Evolutionary conservation across 169 alveolate species (phyloP).

Genomic region (Cryptosporidium viatorum): DNA sequence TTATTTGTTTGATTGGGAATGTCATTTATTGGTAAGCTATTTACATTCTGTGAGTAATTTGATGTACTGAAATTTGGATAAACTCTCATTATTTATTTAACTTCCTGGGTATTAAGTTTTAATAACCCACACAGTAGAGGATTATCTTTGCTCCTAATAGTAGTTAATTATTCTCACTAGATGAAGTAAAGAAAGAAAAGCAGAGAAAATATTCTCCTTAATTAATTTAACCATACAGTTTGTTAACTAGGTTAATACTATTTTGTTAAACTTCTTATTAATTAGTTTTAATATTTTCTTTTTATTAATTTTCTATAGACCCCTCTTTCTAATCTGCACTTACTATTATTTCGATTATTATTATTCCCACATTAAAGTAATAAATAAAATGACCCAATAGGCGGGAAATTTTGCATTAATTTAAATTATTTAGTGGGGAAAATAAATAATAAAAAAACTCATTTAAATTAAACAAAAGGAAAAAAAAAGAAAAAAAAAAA

Average conservation of each 20-base stretch:
- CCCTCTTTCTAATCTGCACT: conserved; percentile 2
- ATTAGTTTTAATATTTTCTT: background rate
- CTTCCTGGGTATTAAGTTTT: background rate
- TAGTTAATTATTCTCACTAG: conserved; percentile 10
- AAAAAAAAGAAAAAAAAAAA: background rate
- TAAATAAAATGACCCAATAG: background rate
- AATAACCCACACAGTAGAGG: conserved; percentile 21
- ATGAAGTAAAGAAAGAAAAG: background rate
- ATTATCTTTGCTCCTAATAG: conserved; percentile 13
- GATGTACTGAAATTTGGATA: conserved; percentile 11
- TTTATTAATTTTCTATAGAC: background rate
- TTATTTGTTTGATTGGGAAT: background rate
- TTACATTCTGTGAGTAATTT: conserved; percentile 29
- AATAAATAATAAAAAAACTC: too few relatives aligned
- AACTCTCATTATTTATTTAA: conserved; percentile 27
- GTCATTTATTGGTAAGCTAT: background rate
- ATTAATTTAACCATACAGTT: conserved; percentile 5
- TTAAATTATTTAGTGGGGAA: conserved; percentile 3
- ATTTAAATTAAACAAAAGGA: too few relatives aligned
- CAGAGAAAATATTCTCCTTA: background rate
- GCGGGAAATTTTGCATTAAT: background rate
- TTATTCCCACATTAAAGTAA: conserved; percentile 21
- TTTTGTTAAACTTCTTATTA: background rate
- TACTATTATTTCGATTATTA: conserved; percentile 9
- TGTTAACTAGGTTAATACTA: background rate